A percentile compares a stretch with the other conserved stretches of the same genome.
phyloP scores from a whole-genome alignment of 257 asterid species.

The Plectranthus barbatus region DNA sequence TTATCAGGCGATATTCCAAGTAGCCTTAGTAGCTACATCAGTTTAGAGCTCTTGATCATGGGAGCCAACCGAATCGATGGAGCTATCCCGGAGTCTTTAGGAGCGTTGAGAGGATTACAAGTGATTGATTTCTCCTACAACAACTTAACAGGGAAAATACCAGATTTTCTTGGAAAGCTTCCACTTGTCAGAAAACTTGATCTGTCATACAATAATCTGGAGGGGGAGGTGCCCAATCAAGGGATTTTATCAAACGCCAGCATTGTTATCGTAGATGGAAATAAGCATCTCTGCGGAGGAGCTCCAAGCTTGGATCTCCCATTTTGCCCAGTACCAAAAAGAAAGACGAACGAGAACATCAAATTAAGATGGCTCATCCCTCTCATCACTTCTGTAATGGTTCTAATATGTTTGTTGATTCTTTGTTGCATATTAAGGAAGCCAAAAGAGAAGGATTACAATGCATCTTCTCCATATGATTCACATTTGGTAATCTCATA shows the following conservation, averaged over 20 bases:
- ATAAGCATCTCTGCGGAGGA: background rate
- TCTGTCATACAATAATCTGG: slow-evolving; percentile 5
- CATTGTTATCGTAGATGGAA: background rate
- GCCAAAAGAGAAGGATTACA: background rate
- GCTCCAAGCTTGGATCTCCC: background rate
- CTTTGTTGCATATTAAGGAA: background rate
- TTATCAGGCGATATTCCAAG: background rate
- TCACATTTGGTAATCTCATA: background rate
- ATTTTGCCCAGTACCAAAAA: background rate
- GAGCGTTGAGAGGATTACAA: slow-evolving; percentile 5
- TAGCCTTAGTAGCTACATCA: background rate
- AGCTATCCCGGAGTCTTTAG: background rate
- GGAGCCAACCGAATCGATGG: background rate
- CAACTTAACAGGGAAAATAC: slow-evolving; percentile 2
- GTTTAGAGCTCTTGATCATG: background rate
- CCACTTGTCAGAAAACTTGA: background rate
- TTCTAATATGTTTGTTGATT: background rate
- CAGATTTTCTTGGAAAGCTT: background rate
- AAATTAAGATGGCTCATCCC: background rate
- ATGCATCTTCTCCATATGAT: background rate
- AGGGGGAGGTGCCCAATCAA: background rate
- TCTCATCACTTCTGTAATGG: background rate
- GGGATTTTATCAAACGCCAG: background rate
- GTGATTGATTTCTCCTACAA: background rate
- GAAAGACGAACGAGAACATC: background rate